Evolutionary conservation across 305 asterid genomes (phyloP), one percentile per base, ranked within the genome.

Genomic region (Fraxinus ornus): DNA sequence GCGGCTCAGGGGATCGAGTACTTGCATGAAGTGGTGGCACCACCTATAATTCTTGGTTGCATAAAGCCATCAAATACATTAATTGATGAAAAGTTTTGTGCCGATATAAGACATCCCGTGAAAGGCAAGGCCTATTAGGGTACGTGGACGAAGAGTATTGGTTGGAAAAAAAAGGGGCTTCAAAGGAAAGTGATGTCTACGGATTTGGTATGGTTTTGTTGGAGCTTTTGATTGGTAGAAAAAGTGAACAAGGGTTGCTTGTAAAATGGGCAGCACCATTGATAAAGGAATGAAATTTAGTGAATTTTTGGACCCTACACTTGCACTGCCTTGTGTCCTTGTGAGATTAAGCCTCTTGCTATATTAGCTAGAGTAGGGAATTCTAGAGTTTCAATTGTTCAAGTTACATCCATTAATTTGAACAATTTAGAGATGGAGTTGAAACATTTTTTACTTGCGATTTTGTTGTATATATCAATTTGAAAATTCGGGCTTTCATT

Each of bases 171-270:
- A 85, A 64, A 41, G 90, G 92, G 5, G 89, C 84, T 57, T 90
- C 93, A 0, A 94, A 94, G 85, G 98, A 95, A 78, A 89, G 94
- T 76, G 98, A 94, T 78, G 94, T 92, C 76, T 95, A 85, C 78
- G 97, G 98, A 8, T 84, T 94, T 9, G 98, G 98, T 28, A 88
- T 94, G 5, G 97, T 94, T 81, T 47, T 95, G 90, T 79, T 94
- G 90, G 99, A 95, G 83, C 81, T 95, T 88, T 87, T 95, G 83
- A 95, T 92, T 81, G 98, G 98, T 26, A 89, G 90, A 84, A 92
- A 83, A 78, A 85, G 89, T 79, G 91, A 90, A 33, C 47, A 77
- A 19, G 89, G 94, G 12, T 52, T 79, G 86, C 86, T 95, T 71
- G 93, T 91, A 5, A 79, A 84, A 33, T 94, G 98, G 98, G 92